Evolutionary conservation across 441 rosid genomes (phyloP), one percentile per base, ranked within the genome.

Genomic region (Corymbia calophylla): DNA sequence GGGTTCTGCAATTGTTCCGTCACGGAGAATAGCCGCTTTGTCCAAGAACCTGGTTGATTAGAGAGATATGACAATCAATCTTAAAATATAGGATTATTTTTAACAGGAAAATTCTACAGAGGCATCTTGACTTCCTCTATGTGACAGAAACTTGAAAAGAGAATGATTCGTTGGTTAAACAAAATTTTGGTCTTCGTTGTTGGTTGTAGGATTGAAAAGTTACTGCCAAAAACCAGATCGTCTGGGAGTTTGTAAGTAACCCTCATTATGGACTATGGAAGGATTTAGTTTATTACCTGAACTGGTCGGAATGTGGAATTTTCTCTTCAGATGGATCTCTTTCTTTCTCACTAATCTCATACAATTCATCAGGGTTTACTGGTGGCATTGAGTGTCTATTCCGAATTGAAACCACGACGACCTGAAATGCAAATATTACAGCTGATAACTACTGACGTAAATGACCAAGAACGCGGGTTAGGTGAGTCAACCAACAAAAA

Each of bases 11-110:
- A 86, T 31, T 68, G 86, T 17, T 27, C 80, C 89, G 31, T 91
- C 53, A 1, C 60, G 88, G 56, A 91, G 32, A 82, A 94, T 91
- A 3, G 94, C 94, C 0, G 94, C 95, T 91, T 92, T 94, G 89
- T 93, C 96, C 23, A 93, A 88, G 92, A 91, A 94, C n/a, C 95
- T 94, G 91, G 35, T 81, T 53, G 54, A 77, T 18, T 8, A 66
- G 19, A 66, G 44, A 66, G 77, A 31, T 17, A 31, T 1, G 39
- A 15, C 11, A 31, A 31, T 66, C 77, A 66, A 16, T 66, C 39
- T 66, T 51, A 39, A 48, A 5, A 53, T 23, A 32, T 47, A 56
- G 66, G 27, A 66, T 54, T 0, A 4, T n/a, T 35, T n/a, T 64
- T 64, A 64, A n/a, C 8, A 15, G 21, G 73, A 64, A 13, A 64